Percentiles rank a stretch among this genome's conserved stretches.
Conservation (phyloP, 2,329 filamentous ascomycete genomes). For the Neurospora sp. region DNA sequence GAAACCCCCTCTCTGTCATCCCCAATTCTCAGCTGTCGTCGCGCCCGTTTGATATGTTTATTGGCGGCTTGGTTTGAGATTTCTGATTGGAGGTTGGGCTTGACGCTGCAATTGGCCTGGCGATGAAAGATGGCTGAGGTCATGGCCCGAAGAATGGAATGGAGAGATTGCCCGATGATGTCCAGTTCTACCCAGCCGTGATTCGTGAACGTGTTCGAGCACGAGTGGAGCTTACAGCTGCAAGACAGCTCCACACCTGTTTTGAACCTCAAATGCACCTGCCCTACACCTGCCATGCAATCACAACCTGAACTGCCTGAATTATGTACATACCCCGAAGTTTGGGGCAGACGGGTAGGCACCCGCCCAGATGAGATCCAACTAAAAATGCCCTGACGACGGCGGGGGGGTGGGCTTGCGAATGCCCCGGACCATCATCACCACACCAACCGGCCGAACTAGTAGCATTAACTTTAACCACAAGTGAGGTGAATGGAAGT, state of each 20-base stretch:
- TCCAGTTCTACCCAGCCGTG: neutral
- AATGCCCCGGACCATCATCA: neutral
- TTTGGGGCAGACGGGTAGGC: neutral
- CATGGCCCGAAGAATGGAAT: neutral
- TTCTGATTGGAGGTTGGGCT: neutral
- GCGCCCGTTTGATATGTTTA: neutral
- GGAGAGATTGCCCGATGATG: neutral
- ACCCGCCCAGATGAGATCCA: neutral
- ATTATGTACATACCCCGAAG: neutral
- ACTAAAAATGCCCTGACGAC: neutral
- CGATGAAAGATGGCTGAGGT: neutral
- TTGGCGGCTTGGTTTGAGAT: neutral
- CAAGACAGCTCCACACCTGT: neutral
- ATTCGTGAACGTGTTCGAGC: neutral
- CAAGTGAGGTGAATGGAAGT: neutral
- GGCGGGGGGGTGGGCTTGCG: neutral
- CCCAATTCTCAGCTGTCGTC: neutral
- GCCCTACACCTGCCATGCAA: neutral
- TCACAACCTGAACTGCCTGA: neutral
- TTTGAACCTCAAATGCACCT: neutral
- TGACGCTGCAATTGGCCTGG: neutral
- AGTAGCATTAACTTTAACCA: neutral
- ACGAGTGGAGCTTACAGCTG: neutral
- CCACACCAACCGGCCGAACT: neutral
- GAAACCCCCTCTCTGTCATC: neutral